These are phyloP conservation scores for Carallia pectinifolia DNA, from an alignment of 345 rosid species.

Conservation along the genomic window DNA sequence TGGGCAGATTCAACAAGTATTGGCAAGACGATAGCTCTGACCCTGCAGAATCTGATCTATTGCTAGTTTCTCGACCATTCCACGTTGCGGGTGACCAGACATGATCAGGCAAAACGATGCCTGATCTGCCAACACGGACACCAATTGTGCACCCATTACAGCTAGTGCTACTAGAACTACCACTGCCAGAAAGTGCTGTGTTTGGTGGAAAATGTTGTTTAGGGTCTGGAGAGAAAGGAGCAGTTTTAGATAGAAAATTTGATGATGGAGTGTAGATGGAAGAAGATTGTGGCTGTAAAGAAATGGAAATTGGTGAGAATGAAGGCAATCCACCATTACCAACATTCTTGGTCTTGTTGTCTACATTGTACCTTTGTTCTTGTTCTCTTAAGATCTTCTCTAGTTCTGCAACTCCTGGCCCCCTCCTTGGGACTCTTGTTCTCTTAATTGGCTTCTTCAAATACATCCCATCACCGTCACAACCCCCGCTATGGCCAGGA, in stretches of 20 bases:
- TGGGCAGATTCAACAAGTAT: conserved; percentile 10
- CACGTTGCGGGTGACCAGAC: conserved; percentile 24
- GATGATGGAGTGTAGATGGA: not conserved
- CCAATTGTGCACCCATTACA: conserved; percentile 15
- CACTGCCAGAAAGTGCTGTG: conserved; percentile 12
- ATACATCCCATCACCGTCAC: conserved; percentile 23
- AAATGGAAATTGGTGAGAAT: conserved; percentile 6
- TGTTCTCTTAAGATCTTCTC: conserved; percentile 76
- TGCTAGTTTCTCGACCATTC: conserved; percentile 15
- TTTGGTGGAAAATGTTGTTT: conserved; percentile 9
- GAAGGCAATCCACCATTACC: conserved; percentile 3
- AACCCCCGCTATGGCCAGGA: conserved; percentile 24
- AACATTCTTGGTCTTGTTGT: conserved; percentile 5
- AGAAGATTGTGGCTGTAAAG: conserved; percentile 5
- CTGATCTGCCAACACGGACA: conserved; percentile 17
- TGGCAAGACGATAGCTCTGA: conserved; percentile 28
- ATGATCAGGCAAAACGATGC: conserved; percentile 23
- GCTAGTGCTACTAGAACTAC: conserved; percentile 3
- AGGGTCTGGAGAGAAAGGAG: not conserved
- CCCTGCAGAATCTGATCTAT: conserved; percentile 19
- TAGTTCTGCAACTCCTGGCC: conserved; percentile 82
- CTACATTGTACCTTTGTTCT: conserved; percentile 21
- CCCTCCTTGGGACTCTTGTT: conserved; percentile 53
- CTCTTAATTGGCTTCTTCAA: conserved; percentile 41
- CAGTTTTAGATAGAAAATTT: not conserved